Conservation (phyloP, 2,329 filamentous ascomycete genomes). For the Zasmidium citrigriseum region DNA sequence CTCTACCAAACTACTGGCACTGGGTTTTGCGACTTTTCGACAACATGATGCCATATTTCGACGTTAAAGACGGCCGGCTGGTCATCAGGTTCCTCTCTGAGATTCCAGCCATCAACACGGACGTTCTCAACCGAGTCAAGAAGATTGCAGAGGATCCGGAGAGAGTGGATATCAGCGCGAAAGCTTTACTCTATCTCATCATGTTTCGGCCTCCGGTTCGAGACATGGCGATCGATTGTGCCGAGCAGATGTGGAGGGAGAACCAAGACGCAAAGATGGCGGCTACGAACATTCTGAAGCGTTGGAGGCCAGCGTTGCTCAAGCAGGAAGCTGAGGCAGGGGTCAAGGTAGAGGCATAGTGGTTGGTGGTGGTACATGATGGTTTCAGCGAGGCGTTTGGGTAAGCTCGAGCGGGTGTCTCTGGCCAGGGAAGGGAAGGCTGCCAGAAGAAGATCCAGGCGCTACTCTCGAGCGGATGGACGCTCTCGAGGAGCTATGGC, state of each 20-base stretch:
- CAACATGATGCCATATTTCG: conserved; percentile 86
- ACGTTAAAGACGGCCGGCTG: conserved; percentile 78
- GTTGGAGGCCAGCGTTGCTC: conserved; percentile 56
- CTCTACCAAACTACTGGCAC: conserved; percentile 30
- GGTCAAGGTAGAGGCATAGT: conserved; percentile 21
- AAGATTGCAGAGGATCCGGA: conserved; percentile 65
- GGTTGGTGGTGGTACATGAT: neutral
- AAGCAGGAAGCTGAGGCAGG: conserved; percentile 24
- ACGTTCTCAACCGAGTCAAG: conserved; percentile 71
- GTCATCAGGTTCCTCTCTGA: conserved; percentile 90
- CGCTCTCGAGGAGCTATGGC: no score
- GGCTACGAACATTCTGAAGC: conserved; percentile 55
- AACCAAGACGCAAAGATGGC: conserved; percentile 50
- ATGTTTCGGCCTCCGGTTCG: conserved; percentile 62
- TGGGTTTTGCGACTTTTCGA: conserved; percentile 64
- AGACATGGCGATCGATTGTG: conserved; percentile 57
- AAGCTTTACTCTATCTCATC: conserved; percentile 60
- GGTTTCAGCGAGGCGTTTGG: conserved; percentile 9
- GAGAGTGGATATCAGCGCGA: conserved; percentile 59
- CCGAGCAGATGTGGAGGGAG: conserved; percentile 60
- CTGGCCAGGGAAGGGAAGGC: neutral
- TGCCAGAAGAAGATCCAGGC: no score
- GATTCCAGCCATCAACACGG: conserved; percentile 74
- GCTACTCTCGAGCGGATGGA: no score
- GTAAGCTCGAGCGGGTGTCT: neutral